phyloP scores from a whole-genome alignment of 345 rosid genomes.

The Gossypium rotundifolium region DNA sequence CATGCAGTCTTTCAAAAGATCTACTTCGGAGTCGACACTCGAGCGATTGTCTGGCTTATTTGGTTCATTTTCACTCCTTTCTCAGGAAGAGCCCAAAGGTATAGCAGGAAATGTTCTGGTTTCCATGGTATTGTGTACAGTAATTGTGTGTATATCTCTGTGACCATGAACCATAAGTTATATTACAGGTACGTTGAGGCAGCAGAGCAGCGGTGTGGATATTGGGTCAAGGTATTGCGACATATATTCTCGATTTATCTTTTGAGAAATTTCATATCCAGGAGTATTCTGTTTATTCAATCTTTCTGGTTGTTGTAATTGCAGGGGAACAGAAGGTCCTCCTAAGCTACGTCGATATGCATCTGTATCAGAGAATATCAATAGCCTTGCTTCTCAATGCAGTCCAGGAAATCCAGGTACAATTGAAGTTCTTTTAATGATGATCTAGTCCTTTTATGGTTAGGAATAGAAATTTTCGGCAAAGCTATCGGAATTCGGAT shows the following conservation, averaged over 20 bases:
- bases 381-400: conserved; percentile 37
- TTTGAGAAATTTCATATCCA: not conserved
- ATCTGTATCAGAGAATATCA: conserved; percentile 65
- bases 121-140: not conserved
- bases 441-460: not conserved
- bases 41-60: conserved; percentile 69
- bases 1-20: conserved; percentile 55
- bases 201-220: conserved; percentile 71
- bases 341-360: conserved; percentile 62
- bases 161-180: not conserved
- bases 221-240: conserved; percentile 49
- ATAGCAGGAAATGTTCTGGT: conserved; percentile 7
- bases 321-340: conserved; percentile 49
- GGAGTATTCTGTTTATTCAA: not conserved
- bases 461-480: not conserved
- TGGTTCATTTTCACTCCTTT: conserved; percentile 59
- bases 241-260: not conserved
- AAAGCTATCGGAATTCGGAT: not conserved
- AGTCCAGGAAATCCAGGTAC: conserved; percentile 48
- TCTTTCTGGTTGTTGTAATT: conserved; percentile 3
- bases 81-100: conserved; percentile 67
- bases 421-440: not conserved
- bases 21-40: conserved; percentile 72
- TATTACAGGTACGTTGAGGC: conserved; percentile 53
- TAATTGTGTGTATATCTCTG: not conserved